These are phyloP conservation scores for Diaporthe sp. DNA, from an alignment of 2,329 filamentous ascomycete species.

Conservation along the genomic window DNA sequence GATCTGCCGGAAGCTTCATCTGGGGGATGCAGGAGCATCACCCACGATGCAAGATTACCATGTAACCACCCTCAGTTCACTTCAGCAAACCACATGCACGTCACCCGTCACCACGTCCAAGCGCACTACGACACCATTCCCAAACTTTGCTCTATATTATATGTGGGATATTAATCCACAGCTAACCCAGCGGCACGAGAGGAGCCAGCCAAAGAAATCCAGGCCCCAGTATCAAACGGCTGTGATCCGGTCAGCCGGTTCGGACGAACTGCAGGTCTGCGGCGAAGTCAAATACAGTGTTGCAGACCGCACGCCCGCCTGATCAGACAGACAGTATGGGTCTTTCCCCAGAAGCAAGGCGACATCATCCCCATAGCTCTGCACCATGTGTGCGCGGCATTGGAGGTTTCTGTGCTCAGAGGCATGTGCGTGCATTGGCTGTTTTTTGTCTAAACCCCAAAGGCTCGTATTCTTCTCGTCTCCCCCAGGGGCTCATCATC, in stretches of 20 bases:
- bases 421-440: neutral
- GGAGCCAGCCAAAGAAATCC: neutral
- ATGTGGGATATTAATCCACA: neutral
- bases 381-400: no score
- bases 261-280: neutral
- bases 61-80: constrained; percentile 7
- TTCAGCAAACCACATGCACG: constrained; percentile 11
- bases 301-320: neutral
- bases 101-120: constrained; percentile 17
- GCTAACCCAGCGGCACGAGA: neutral
- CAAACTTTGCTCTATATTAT: neutral
- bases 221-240: neutral
- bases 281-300: neutral
- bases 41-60: constrained; percentile 12
- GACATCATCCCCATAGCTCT: neutral
- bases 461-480: neutral
- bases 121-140: neutral
- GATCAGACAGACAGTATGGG: neutral
- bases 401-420: neutral
- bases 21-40: neutral
- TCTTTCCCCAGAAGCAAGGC: neutral
- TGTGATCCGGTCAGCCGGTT: neutral
- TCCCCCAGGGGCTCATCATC: neutral
- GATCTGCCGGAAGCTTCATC: constrained; percentile 27
- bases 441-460: neutral